These are phyloP conservation scores for Hordeum pubiflorum DNA, from an alignment of 202 grass and related monocot species.

Conservation along the genomic window DNA sequence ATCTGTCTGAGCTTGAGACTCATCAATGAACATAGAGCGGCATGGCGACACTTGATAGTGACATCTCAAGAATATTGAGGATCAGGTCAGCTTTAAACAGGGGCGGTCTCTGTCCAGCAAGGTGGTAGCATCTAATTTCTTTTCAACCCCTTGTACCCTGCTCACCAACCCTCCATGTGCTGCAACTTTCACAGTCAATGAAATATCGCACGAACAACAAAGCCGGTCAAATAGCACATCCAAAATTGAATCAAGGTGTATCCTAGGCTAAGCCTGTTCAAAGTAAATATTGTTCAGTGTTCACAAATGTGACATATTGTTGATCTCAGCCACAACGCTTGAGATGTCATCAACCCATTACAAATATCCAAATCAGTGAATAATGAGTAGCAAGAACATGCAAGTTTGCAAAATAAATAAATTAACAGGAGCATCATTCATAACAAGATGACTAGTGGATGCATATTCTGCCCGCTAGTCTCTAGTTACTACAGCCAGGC, in stretches of 20 bases:
- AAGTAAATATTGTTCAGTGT: background rate
- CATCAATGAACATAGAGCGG: background rate
- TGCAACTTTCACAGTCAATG: background rate
- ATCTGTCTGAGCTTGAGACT: background rate
- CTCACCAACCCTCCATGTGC: background rate
- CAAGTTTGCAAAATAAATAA: background rate
- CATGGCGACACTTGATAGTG: background rate
- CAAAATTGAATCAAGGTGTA: background rate
- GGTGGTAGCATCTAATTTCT: background rate
- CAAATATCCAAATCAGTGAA: background rate
- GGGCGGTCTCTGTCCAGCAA: background rate
- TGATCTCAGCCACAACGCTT: background rate
- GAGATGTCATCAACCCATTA: no score
- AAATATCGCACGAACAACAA: background rate
- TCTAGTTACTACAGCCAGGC: background rate
- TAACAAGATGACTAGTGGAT: background rate
- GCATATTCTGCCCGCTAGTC: background rate
- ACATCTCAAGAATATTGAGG: background rate
- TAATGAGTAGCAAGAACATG: background rate
- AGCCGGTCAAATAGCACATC: background rate
- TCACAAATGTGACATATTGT: background rate
- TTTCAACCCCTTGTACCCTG: background rate
- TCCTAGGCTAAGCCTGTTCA: no score
- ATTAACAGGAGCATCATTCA: background rate
- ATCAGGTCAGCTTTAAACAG: background rate